phyloP scores from a whole-genome alignment of 805 yeast species.

The Soucietia sequanensis region DNA sequence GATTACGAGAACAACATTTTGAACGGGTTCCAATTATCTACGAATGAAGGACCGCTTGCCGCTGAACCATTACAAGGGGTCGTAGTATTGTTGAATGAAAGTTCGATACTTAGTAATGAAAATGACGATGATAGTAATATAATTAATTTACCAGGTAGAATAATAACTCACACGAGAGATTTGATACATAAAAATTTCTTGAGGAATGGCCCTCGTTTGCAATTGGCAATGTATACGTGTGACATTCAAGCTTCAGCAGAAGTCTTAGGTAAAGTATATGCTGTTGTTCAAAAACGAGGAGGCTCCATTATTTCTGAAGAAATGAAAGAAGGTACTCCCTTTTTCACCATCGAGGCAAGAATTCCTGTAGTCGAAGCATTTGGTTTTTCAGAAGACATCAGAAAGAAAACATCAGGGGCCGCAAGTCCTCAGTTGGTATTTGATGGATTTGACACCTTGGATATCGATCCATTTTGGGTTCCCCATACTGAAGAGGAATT shows the following conservation, averaged over 20 bases:
- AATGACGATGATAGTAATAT: slow-evolving; percentile 30
- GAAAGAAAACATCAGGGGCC: slow-evolving; percentile 93
- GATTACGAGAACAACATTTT: slow-evolving; percentile 60
- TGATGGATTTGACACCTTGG: slow-evolving; percentile 81
- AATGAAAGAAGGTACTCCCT: slow-evolving; percentile 97
- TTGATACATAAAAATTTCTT: slow-evolving; percentile 67
- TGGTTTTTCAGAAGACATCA: slow-evolving; percentile 92
- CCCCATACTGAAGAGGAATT: slow-evolving; percentile 96
- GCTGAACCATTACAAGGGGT: slow-evolving; percentile 87
- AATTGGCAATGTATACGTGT: slow-evolving; percentile 90
- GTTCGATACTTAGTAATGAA: slow-evolving; percentile 19
- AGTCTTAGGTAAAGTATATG: slow-evolving; percentile 92
- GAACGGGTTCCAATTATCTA: slow-evolving; percentile 84
- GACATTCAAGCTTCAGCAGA: slow-evolving; percentile 95
- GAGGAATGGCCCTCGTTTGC: slow-evolving; percentile 84
- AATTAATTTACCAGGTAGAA: slow-evolving; percentile 62
- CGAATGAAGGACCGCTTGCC: slow-evolving; percentile 82
- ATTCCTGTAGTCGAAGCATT: slow-evolving; percentile 95
- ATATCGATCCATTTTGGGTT: slow-evolving; percentile 97
- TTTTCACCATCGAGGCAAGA: slow-evolving; percentile 79
- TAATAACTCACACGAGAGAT: slow-evolving; percentile 72
- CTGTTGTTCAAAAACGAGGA: slow-evolving; percentile 84
- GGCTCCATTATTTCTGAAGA: slow-evolving; percentile 89
- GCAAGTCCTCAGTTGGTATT: slow-evolving; percentile 95
- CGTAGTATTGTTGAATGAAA: slow-evolving; percentile 42